phyloP scores from a whole-genome alignment of 192 early-diverging fungal species.

The Podila clonocystis region DNA sequence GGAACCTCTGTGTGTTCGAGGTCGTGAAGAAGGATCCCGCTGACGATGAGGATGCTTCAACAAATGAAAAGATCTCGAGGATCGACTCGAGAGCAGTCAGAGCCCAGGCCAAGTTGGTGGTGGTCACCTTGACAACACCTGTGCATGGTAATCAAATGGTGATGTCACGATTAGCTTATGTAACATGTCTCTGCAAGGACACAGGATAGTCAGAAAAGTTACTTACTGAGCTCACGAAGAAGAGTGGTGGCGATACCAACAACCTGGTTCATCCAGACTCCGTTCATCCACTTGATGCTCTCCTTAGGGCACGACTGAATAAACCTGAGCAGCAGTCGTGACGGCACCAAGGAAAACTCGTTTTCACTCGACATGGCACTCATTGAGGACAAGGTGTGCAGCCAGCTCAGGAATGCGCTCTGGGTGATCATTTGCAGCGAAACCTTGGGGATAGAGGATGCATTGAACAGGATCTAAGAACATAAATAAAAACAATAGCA shows the following conservation, averaged over 20 bases:
- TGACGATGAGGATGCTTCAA: conserved; percentile 8
- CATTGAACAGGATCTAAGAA: conserved; percentile 62
- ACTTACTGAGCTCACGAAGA: conserved; percentile 48
- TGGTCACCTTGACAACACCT: conserved; percentile 28
- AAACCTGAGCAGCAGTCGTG: conserved; percentile 42
- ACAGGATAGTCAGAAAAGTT: background rate
- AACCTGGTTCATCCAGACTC: conserved; percentile 40
- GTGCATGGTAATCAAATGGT: background rate
- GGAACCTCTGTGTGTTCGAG: conserved; percentile 2
- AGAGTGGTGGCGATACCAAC: conserved; percentile 37
- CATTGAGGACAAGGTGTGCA: conserved; percentile 49
- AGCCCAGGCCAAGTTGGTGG: conserved; percentile 32
- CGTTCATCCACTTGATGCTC: conserved; percentile 46
- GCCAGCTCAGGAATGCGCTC: conserved; percentile 66
- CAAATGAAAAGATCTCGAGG: conserved; percentile 27
- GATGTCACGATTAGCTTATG: background rate
- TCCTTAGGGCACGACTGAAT: conserved; percentile 48
- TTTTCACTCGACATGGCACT: conserved; percentile 21
- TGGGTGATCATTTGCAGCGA: conserved; percentile 68
- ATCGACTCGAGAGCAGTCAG: conserved; percentile 34
- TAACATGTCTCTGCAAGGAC: background rate
- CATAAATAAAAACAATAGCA: no score
- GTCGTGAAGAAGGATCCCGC: conserved; percentile 6
- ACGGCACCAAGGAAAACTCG: conserved; percentile 45
- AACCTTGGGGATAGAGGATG: conserved; percentile 61